These are phyloP conservation scores for Pezicula rhizophila DNA, from an alignment of 2,329 filamentous ascomycete genomes.

Conservation along the genomic window DNA sequence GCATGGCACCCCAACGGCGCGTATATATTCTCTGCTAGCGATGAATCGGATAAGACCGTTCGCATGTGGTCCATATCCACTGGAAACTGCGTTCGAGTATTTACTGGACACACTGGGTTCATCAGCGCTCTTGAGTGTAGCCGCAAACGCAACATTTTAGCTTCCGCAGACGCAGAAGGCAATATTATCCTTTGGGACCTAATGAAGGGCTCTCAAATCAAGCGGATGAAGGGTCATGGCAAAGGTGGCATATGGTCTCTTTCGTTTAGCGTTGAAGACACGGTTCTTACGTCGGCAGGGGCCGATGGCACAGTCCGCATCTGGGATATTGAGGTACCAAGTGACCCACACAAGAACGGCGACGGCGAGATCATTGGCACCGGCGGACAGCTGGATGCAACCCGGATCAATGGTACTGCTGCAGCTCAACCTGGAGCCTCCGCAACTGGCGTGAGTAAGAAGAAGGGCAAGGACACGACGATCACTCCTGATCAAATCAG, in stretches of 20 bases:
- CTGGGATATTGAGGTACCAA: slow-evolving; percentile 79
- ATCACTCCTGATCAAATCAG: slow-evolving; percentile 91
- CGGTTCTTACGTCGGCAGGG: slow-evolving; percentile 80
- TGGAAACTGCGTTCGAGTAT: slow-evolving; percentile 82
- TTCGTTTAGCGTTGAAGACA: slow-evolving; percentile 89
- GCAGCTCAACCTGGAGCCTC: slow-evolving; percentile 25
- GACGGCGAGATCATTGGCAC: slow-evolving; percentile 31
- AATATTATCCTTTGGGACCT: slow-evolving; percentile 95
- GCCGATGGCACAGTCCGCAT: slow-evolving; percentile 88
- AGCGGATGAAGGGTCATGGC: slow-evolving; percentile 88
- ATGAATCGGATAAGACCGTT: slow-evolving; percentile 79
- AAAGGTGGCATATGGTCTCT: slow-evolving; percentile 92
- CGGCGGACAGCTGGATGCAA: slow-evolving; percentile 43
- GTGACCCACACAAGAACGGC: slow-evolving; percentile 56
- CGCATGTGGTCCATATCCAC: slow-evolving; percentile 95
- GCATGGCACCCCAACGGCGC: slow-evolving; percentile 91
- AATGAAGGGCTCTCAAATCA: slow-evolving; percentile 76
- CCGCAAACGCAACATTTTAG: slow-evolving; percentile 83
- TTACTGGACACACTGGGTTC: slow-evolving; percentile 84
- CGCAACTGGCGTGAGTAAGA: slow-evolving; percentile 42
- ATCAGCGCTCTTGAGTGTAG: slow-evolving; percentile 81
- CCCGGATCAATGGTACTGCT: slow-evolving; percentile 35
- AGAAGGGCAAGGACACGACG: slow-evolving; percentile 84
- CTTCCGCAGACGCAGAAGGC: slow-evolving; percentile 80
- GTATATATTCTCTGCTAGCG: slow-evolving; percentile 89